Evolutionary conservation across 495 filamentous ascomycete genomes (phyloP).

Genomic region (Entonaema liquescens): DNA sequence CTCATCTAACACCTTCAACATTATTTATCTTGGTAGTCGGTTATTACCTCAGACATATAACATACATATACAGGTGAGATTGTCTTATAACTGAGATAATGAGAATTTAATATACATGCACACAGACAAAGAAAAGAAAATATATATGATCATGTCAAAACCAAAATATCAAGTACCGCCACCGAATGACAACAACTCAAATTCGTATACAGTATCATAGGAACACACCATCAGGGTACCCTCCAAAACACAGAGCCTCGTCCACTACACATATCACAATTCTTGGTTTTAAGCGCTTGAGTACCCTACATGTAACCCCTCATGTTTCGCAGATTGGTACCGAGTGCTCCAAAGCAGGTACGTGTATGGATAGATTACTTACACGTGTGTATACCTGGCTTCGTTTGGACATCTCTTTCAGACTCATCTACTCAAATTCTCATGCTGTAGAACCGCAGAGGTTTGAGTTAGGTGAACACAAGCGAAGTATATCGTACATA

Average conservation of each 20-base stretch:
- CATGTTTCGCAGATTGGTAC: not conserved
- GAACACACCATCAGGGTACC: not conserved
- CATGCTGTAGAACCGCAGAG: not conserved
- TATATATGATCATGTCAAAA: too few species aligned
- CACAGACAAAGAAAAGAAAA: too few species aligned
- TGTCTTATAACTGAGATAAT: too few species aligned
- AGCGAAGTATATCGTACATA: not conserved
- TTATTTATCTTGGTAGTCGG: too few species aligned
- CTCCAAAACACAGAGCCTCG: not conserved
- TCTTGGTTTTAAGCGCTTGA: not conserved
- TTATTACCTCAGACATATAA: too few species aligned
- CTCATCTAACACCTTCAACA: not conserved
- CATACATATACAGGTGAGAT: too few species aligned
- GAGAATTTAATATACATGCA: too few species aligned
- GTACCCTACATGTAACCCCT: not conserved
- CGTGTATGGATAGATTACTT: not conserved
- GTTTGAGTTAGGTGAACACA: not conserved
- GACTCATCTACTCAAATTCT: not conserved
- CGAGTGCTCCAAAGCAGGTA: not conserved
- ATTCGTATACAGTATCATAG: not conserved
- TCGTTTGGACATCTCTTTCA: not conserved
- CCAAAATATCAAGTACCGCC: not conserved
- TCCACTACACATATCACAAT: not conserved
- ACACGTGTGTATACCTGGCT: not conserved
- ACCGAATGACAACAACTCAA: not conserved